Conservation (phyloP, 2,329 filamentous ascomycete genomes). For the Diaporthe citriasiana region DNA sequence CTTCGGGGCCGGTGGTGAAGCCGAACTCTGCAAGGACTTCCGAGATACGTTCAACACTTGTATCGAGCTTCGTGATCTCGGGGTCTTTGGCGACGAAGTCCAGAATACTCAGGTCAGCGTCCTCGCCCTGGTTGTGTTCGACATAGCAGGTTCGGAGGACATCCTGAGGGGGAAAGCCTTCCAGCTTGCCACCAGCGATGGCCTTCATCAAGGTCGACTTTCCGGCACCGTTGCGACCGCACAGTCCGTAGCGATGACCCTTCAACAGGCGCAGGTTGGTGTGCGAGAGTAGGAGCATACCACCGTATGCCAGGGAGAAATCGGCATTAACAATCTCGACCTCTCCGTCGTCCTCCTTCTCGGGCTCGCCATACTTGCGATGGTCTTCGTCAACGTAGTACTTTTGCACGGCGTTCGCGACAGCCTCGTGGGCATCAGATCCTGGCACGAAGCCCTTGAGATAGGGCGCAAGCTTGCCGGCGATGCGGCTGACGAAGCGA, state of each 20-base stretch:
- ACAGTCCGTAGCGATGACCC: conserved; percentile 96
- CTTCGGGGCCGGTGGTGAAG: conserved; percentile 90
- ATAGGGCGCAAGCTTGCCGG: conserved; percentile 79
- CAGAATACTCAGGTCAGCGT: conserved; percentile 95
- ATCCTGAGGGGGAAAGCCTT: conserved; percentile 95
- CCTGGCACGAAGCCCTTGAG: conserved; percentile 78
- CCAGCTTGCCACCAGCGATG: conserved; percentile 94
- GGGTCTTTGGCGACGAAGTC: conserved; percentile 94
- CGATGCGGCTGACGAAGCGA: conserved; percentile 81
- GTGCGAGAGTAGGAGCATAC: conserved; percentile 96
- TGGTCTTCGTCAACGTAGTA: conserved; percentile 88
- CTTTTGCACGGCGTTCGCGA: conserved; percentile 81
- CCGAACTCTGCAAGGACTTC: conserved; percentile 91
- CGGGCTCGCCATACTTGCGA: conserved; percentile 86
- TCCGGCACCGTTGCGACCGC: conserved; percentile 95
- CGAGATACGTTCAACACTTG: conserved; percentile 78
- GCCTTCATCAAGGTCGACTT: conserved; percentile 99
- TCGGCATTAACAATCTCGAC: conserved; percentile 97
- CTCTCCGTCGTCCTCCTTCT: conserved; percentile 92
- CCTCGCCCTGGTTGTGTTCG: conserved; percentile 98
- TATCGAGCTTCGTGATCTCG: conserved; percentile 82
- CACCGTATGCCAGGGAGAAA: conserved; percentile 97
- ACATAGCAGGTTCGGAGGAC: conserved; percentile 97
- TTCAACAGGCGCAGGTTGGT: conserved; percentile 95
- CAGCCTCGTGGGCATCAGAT: conserved; percentile 69